Base-by-base conservation (phyloP, 345 rosid species). In the Brassica cretica region DNA sequence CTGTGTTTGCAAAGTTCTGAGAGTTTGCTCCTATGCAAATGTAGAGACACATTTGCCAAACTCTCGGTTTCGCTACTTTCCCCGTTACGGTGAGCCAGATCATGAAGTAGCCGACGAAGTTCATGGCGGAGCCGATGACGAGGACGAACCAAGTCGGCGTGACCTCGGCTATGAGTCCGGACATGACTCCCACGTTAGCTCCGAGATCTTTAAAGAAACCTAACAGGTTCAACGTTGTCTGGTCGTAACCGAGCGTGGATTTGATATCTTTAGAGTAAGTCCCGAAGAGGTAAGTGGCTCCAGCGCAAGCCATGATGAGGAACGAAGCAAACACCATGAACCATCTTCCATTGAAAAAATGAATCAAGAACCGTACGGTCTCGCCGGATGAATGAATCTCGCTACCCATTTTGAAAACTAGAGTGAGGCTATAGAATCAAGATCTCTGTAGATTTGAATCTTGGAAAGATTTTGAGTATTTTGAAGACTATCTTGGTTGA, bases 261-360 rank as follows among this genome's bases (percentile, higher is more conserved):
- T 93, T 93, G 74, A 93, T 93, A 9, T 85, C 87, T 76, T 89
- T 90, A 21, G 98, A 93, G 86, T 93, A 93, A 8, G 89, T 88
- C 0, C 95, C 91, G 41, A 93, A 93, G 0, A 93, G 85, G 81
- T 93, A 91, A 0, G 98, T 93, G 8, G 92, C 95, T 4, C 98
- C 97, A n/a, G 98, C 95, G 15, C 97, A 93, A 9, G 92, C 87
- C 98, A 93, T 93, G 76, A 93, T 86, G 64, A 93, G 81, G 82
- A 91, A 93, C 0, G 98, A 87, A 1, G 97, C 98, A 76, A 90
- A 93, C 11, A 91, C 89, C n/a, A 91, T 84, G 80, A 93, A 93
- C 98, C 97, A 93, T 81, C 98, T 83, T 44, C 97, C 97, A 12
- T 60, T 70, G 6, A 93, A 5, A 15, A 89, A 66, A 69, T 89